Evolutionary conservation across 768 basidiomycete genomes (phyloP), one percentile per base, ranked within the genome.

Genomic region (Cyathus striatus): DNA sequence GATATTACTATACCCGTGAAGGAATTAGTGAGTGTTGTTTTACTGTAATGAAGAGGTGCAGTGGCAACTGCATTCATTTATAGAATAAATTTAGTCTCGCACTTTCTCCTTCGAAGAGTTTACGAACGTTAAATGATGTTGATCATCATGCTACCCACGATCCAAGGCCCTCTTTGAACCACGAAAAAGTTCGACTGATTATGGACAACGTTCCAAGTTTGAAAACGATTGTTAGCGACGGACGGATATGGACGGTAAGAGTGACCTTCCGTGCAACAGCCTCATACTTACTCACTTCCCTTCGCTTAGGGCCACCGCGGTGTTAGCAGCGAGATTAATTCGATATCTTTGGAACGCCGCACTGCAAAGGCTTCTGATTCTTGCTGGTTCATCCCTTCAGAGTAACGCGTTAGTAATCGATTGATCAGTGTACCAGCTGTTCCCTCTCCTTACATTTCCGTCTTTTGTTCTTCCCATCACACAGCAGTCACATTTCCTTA

Each of bases 211-310:
- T 70, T 18, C 63, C 59, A 2, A 63, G 50, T 17, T 57, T 85
- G 35, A 61, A 57, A 34, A 73, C 64, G 42, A 61, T 83, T 33
- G 62, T 79, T 10, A 72, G 69, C 16, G 72, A 70, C 44, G 66
- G 68, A 14, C 64, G 78, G 27, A 54, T 74, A 9, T 83, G 81
- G 80, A 75, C 63, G 49, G 81, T 80, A 48, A 42, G 75, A 65
- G 26, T n/a, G 42, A 20, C 42, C 9, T 40, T 43, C 26, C 27
- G 40, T 26, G 16, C 6, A 32, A 18, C 27, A 16, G 40, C 26
- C 23, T 30, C 40, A 17, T 41, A 25, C 38, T 24, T 34, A 33
- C 23, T 35, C 16, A 33, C 25, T 44, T 27, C 23, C 36, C 36
- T 44, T 32, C 40, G 13, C 38, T 40, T n/a, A 69, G 68, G 55